These are phyloP conservation scores for Blepharisma undulans DNA, from an alignment of 169 alveolate genomes.

Conservation along the genomic window DNA sequence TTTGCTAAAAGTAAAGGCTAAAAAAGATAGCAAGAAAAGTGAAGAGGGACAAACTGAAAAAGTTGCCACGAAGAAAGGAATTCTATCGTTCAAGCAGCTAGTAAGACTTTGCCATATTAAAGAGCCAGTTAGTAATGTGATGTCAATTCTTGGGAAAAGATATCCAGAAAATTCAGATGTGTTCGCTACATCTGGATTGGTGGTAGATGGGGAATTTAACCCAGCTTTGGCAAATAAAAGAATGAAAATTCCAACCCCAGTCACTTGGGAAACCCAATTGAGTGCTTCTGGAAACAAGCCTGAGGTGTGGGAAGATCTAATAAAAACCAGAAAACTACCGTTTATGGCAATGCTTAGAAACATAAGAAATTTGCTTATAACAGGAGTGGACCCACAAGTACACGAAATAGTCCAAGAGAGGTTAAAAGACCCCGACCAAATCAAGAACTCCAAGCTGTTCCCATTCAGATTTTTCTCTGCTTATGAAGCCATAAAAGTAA, in stretches of 20 bases:
- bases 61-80: not conserved
- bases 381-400: not conserved
- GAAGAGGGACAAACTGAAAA: no score
- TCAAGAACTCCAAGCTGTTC: not conserved
- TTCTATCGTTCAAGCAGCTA: not conserved
- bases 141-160: not conserved
- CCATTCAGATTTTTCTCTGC: not conserved
- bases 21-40: not conserved
- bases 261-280: not conserved
- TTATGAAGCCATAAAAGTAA: not conserved
- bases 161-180: not conserved
- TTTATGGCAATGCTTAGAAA: slow-evolving; percentile 9
- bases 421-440: not conserved
- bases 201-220: not conserved
- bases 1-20: not conserved
- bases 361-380: not conserved
- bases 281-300: not conserved
- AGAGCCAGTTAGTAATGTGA: not conserved
- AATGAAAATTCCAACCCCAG: not conserved
- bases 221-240: not conserved
- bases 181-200: not conserved
- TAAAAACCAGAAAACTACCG: not conserved
- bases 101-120: not conserved
- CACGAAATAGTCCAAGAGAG: not conserved
- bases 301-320: not conserved